A percentile compares a stretch with the other conserved stretches of the same genome.
These are phyloP conservation scores for Phytopythium oedochilum DNA, from an alignment of 352 stramenopile species.

Conservation along the genomic window DNA sequence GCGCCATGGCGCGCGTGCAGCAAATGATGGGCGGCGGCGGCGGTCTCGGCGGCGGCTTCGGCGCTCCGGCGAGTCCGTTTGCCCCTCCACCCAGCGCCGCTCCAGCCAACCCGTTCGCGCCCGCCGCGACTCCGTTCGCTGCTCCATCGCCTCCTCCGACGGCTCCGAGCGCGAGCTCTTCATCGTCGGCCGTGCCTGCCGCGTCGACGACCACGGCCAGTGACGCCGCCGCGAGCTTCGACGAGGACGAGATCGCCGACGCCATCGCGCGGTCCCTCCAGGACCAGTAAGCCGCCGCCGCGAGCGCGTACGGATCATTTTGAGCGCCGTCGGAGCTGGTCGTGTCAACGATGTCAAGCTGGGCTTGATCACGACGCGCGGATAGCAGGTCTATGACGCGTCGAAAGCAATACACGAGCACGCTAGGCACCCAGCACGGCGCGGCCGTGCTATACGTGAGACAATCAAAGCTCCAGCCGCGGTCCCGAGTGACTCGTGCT, in stretches of 20 bases:
- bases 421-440: slow-evolving; percentile 14
- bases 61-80: slow-evolving; percentile 41
- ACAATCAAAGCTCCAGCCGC: too few relatives aligned
- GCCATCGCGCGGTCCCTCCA: slow-evolving; percentile 76
- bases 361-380: slow-evolving; percentile 8
- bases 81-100: slow-evolving; percentile 8
- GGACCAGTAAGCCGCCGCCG: slow-evolving; percentile 39
- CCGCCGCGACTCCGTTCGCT: slow-evolving; percentile 10
- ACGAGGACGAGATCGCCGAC: slow-evolving; percentile 77
- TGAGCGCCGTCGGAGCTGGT: not conserved
- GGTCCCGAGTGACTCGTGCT: slow-evolving; percentile 6
- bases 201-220: slow-evolving; percentile 8
- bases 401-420: too few relatives aligned
- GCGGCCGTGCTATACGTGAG: too few relatives aligned
- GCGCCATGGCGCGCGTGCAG: slow-evolving; percentile 66
- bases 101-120: slow-evolving; percentile 12
- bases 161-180: not conserved
- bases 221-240: slow-evolving; percentile 24
- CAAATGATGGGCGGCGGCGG: slow-evolving; percentile 52
- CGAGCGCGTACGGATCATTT: not conserved
- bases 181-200: not conserved
- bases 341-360: too few relatives aligned
- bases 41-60: slow-evolving; percentile 13
- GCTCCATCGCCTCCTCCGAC: slow-evolving; percentile 8
- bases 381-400: too few relatives aligned